These are phyloP conservation scores for Nematodospora anomalae DNA, from an alignment of 1,139 yeast species.

Conservation along the genomic window DNA sequence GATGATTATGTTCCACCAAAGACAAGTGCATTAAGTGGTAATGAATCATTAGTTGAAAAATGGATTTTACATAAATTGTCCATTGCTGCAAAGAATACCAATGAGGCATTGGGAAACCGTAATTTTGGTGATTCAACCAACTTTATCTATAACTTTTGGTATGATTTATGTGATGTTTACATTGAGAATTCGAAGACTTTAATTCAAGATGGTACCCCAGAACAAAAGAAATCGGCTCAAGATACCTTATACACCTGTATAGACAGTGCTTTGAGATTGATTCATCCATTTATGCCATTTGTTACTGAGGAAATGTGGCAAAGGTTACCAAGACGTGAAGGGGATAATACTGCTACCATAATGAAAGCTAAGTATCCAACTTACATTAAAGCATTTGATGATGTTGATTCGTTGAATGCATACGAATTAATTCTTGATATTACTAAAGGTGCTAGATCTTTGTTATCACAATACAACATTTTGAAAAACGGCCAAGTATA, in stretches of 20 bases:
- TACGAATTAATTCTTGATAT: constrained; percentile 84
- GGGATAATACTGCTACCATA: constrained; percentile 70
- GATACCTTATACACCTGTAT: constrained; percentile 91
- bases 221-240: constrained; percentile 84
- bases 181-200: constrained; percentile 94
- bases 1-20: constrained; percentile 83
- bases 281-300: constrained; percentile 98
- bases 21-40: constrained; percentile 59
- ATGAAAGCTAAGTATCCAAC: constrained; percentile 79
- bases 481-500: constrained; percentile 83
- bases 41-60: constrained; percentile 89
- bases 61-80: constrained; percentile 93
- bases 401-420: constrained; percentile 63
- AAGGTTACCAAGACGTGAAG: constrained; percentile 85
- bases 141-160: constrained; percentile 92
- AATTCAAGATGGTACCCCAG: constrained; percentile 86
- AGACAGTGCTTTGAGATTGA: constrained; percentile 87
- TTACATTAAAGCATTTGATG: constrained; percentile 58
- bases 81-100: constrained; percentile 63
- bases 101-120: constrained; percentile 71
- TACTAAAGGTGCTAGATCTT: constrained; percentile 89
- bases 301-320: constrained; percentile 99
- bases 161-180: constrained; percentile 94
- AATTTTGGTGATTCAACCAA: constrained; percentile 88
- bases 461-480: constrained; percentile 85